Evolutionary conservation across 441 rosid genomes (phyloP), one percentile per base, ranked within the genome.

Genomic region (Populus tomentosa): DNA sequence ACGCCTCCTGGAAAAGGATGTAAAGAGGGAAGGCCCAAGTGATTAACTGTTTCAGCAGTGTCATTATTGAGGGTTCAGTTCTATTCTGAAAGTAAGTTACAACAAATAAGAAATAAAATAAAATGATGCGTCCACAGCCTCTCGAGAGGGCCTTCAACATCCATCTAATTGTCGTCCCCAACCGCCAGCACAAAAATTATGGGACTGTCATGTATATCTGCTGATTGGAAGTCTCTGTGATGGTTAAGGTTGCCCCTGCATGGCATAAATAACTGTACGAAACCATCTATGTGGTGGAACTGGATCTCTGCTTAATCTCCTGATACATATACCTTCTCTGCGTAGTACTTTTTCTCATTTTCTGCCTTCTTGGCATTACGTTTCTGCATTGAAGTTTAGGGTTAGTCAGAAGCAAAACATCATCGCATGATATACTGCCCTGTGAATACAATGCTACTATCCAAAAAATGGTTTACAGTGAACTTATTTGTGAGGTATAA

Each of bases 301-400:
- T 42, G 10, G 61, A 20, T 23, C 70, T 13, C 42, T 32, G 72
- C 84, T 18, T 88, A 95, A 69, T 93, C 94, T 68, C 91, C 98
- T 1, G 90, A 63, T 35, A 93, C 90, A 66, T 87, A 91, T 16
- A 86, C 84, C 86, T 93, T 95, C 88, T 87, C 88, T 50, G 84
- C 89, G 21, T 95, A 93, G 79, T 95, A 95, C 80, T 88, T 92
- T 81, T 87, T 90, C 92, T 95, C 99, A 36, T 94, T 89, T 63
- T 82, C 83, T 62, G 82, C 76, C 86, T 95, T 95, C 86, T 88
- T 95, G 9, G 86, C 86, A 70, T 95, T 95, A 73, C 99, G 98
- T 85, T 87, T 93, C 99, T 95, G 80, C 83, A 80, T 74, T 21
- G 18, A 64, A 35, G 1, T 64, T 0, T 3, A 50, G 40, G 72